These are phyloP conservation scores for Tolypocladium album DNA, from an alignment of 2,329 filamentous ascomycete genomes.

Conservation along the genomic window DNA sequence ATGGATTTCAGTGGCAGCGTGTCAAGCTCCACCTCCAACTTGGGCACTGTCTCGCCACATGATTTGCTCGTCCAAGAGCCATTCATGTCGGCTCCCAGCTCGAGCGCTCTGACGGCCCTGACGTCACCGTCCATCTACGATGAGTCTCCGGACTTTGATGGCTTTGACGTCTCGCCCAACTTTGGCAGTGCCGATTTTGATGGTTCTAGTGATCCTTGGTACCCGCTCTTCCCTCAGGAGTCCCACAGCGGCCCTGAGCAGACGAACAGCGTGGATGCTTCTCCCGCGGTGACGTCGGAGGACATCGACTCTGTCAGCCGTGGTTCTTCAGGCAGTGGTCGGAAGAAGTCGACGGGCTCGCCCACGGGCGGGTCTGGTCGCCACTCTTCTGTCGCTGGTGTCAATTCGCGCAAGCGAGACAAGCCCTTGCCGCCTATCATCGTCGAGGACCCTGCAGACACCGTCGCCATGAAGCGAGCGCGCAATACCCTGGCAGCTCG, in stretches of 20 bases:
- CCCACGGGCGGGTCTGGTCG: conserved; percentile 31
- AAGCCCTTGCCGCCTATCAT: conserved; percentile 73
- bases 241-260: conserved; percentile 13
- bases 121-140: conserved; percentile 75
- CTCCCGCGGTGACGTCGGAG: conserved; percentile 32
- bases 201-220: conserved; percentile 51
- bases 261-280: conserved; percentile 21
- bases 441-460: conserved; percentile 62
- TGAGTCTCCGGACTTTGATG: conserved; percentile 66
- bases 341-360: conserved; percentile 38
- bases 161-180: conserved; percentile 69
- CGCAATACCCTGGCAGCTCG: conserved; percentile 89
- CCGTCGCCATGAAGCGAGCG: conserved; percentile 80
- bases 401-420: conserved; percentile 63
- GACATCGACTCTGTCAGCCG: conserved; percentile 36
- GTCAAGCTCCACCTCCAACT: conserved; percentile 39
- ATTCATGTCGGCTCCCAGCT: conserved; percentile 69
- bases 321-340: conserved; percentile 25
- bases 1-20: conserved; percentile 40
- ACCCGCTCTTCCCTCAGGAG: conserved; percentile 58
- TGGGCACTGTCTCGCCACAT: conserved; percentile 73
- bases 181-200: conserved; percentile 52
- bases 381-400: conserved; percentile 60
- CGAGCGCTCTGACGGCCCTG: conserved; percentile 69
- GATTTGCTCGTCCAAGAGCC: conserved; percentile 64